Base-by-base conservation (phyloP, 140 eudicot species). In the Ambrosia hybrid region DNA sequence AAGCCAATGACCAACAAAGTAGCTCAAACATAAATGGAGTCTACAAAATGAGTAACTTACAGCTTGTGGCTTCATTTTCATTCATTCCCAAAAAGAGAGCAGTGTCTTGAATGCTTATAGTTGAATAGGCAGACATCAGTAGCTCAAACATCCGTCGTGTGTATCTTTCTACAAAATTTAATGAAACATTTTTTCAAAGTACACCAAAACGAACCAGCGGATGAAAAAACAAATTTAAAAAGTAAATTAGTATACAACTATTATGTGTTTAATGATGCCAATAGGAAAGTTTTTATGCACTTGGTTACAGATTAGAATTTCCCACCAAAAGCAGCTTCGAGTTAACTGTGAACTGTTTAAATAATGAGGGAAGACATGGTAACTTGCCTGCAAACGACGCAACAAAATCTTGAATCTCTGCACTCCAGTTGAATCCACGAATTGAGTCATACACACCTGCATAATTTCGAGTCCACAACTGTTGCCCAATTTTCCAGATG, bases 81-180 rank as follows among this genome's bases (percentile, higher is more conserved):
- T 69, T 90, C 98, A 93, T 87, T 73, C 98, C 98, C 60, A 90
- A 81, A 74, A 90, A 90, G 63, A 85, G 86, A 5, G 98, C 93
- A 0, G 94, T 48, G 51, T 93, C 96, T 73, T 93, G 91, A 62
- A 84, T 82, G 84, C 96, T 84, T 73, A 93, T 93, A 39, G 97
- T 93, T 61, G 97, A 90, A 80, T 93, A 93, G 34, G 98, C 97
- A 59, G 91, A 84, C 72, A 75, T 77, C 77, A 92, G 78, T 75
- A 93, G 83, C 51, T 89, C 87, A 65, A 93, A 85, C 93, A 90
- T 93, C 80, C 91, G 85, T 75, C 77, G 79, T 0, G 93, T 93
- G 83, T 93, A 93, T 58, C 75, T 78, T 51, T 89, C 96, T 92
- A 86, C 84, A 82, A 34, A 74, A 61, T 53, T 9, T 46, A 61